These are phyloP conservation scores for Blastobotrys elegans DNA, from an alignment of 1,139 yeast genomes.

Conservation along the genomic window DNA sequence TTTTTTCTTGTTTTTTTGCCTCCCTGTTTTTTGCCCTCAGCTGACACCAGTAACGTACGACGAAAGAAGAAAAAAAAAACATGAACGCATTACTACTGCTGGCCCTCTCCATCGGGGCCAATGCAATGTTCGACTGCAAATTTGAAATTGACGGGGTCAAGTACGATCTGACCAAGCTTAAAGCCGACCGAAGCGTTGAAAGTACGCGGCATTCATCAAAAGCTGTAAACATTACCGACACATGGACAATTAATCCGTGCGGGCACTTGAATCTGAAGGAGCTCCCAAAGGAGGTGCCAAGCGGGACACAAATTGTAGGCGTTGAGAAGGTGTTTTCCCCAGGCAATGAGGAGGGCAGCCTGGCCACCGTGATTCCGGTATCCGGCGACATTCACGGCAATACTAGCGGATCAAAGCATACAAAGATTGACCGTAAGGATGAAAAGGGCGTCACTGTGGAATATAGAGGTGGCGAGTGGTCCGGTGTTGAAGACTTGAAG, in stretches of 20 bases:
- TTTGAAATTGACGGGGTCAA: constrained; percentile 40
- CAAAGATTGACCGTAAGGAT: constrained; percentile 29
- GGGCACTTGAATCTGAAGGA: constrained; percentile 38
- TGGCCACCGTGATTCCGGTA: constrained; percentile 55
- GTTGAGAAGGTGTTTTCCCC: constrained; percentile 39
- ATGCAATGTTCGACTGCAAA: constrained; percentile 44
- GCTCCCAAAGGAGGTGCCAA: constrained; percentile 41
- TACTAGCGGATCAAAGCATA: constrained; percentile 27
- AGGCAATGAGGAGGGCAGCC: constrained; percentile 28
- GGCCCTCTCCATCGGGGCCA: constrained; percentile 19
- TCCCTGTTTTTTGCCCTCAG: too few species aligned
- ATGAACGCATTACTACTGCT: constrained; percentile 4
- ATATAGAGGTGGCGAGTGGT: constrained; percentile 68
- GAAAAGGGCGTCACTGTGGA: constrained; percentile 43
- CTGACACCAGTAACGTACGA: too few species aligned
- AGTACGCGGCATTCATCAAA: constrained; percentile 53
- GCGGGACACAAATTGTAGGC: constrained; percentile 57
- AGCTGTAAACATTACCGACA: constrained; percentile 58
- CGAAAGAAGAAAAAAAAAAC: neutral
- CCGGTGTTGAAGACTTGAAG: constrained; percentile 45
- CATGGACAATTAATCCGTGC: constrained; percentile 73
- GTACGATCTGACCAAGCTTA: constrained; percentile 41
- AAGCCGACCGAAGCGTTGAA: constrained; percentile 45
- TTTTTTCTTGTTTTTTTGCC: too few species aligned
- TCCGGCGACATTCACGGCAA: constrained; percentile 30